Evolutionary conservation across 495 filamentous ascomycete genomes (phyloP).

Genomic region (Aspergillus conjunctus): DNA sequence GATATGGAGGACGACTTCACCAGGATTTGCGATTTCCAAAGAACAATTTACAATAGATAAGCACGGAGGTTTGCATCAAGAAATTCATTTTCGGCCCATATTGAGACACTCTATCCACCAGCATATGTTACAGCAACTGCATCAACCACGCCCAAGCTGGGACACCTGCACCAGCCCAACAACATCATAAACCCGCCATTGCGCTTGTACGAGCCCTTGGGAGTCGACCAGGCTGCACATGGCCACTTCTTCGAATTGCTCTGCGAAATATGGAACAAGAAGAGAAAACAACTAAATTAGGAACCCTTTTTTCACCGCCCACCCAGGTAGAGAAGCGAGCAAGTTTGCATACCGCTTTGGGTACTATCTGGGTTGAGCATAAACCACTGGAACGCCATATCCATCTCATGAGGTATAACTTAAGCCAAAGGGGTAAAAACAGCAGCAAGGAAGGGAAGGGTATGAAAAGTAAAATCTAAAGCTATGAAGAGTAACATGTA

Average conservation of each 20-base stretch:
- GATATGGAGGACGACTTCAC: no score
- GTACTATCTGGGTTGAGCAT: conserved; percentile 1
- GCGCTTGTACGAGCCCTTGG: neutral
- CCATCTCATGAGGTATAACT: conserved; percentile 21
- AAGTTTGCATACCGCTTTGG: neutral
- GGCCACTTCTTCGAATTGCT: neutral
- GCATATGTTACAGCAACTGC: conserved; percentile 2
- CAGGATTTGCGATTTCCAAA: no score
- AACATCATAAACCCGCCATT: neutral
- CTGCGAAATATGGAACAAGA: neutral
- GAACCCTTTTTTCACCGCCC: neutral
- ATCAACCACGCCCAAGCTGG: neutral
- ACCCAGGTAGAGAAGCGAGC: neutral
- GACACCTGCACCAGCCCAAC: neutral
- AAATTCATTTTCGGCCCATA: no score
- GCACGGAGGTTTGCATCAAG: no score
- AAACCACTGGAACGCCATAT: conserved; percentile 19
- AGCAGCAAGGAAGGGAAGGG: conserved; percentile 1
- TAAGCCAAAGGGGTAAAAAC: conserved; percentile 5
- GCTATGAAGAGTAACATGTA: conserved; percentile 16
- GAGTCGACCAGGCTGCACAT: neutral
- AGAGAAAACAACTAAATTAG: neutral
- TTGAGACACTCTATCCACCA: neutral
- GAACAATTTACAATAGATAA: no score
- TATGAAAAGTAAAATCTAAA: conserved; percentile 1